phyloP scores from a whole-genome alignment of 2,329 filamentous ascomycete species.

The Intubia oerlemansii region DNA sequence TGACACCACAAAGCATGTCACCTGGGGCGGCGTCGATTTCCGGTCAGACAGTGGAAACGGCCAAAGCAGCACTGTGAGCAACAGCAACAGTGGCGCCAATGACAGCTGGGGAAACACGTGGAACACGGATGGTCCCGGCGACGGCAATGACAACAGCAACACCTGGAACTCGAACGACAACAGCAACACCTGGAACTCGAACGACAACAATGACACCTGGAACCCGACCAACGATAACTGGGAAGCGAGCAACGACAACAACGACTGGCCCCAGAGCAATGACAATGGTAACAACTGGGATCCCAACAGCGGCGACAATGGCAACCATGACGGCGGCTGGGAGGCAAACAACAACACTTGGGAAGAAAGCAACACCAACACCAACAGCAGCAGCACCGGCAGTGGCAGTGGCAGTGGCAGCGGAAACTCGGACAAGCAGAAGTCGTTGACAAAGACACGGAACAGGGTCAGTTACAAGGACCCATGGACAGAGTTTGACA shows the following conservation, averaged over 20 bases:
- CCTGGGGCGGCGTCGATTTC: background rate
- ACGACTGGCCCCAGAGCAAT: too few relatives aligned
- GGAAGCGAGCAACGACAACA: too few relatives aligned
- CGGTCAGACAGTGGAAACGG: background rate
- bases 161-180: background rate
- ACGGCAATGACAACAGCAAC: background rate
- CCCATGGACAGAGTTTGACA: conserved; percentile 1
- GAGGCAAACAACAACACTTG: too few relatives aligned
- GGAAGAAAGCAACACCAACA: background rate
- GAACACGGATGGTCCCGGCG: background rate
- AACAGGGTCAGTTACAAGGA: conserved; percentile 1
- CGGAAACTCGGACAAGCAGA: background rate
- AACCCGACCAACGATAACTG: too few relatives aligned
- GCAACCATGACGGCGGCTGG: background rate
- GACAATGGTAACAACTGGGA: background rate
- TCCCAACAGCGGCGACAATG: too few relatives aligned
- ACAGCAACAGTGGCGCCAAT: conserved; percentile 1
- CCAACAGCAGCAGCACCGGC: too few relatives aligned
- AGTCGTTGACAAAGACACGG: background rate
- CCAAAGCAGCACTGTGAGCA: background rate
- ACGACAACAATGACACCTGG: background rate
- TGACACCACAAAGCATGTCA: background rate
- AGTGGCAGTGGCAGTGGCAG: background rate
- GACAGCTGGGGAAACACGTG: background rate
- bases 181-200: background rate